Evolutionary conservation across 495 filamentous ascomycete species (phyloP).

Genomic region (Pyronema omphalodes): DNA sequence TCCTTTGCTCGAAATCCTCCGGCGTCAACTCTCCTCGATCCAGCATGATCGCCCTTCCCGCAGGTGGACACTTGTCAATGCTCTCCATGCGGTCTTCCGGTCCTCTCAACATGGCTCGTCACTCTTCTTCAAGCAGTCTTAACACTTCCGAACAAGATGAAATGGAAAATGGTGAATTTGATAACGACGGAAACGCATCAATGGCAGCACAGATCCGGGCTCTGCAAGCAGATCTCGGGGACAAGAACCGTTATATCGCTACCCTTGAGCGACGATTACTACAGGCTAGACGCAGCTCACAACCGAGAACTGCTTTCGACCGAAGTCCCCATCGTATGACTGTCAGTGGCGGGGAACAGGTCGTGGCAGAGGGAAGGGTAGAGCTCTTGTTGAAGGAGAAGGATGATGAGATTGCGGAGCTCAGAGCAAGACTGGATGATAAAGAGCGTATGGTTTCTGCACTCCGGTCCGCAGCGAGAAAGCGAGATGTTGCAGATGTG

Average conservation of each 20-base stretch:
- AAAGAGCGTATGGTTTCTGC: constrained; percentile 88
- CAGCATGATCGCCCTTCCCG: constrained; percentile 1
- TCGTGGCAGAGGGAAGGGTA: constrained; percentile 49
- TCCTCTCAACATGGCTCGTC: constrained; percentile 45
- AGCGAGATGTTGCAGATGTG: constrained; percentile 39
- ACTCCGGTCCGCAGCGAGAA: constrained; percentile 67
- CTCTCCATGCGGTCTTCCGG: constrained; percentile 52
- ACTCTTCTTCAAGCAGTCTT: constrained; percentile 53
- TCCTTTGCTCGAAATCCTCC: constrained; percentile 83
- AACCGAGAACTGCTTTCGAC: constrained; percentile 61
- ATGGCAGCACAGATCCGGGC: constrained; percentile 65
- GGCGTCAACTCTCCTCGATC: constrained; percentile 60
- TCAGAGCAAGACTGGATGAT: constrained; percentile 78
- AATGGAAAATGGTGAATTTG: constrained; percentile 58
- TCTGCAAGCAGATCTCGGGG: constrained; percentile 76
- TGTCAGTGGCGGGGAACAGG: constrained; percentile 30
- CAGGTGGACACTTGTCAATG: constrained; percentile 28
- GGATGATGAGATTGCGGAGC: constrained; percentile 81
- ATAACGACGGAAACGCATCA: constrained; percentile 71
- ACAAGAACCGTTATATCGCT: constrained; percentile 91
- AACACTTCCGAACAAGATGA: constrained; percentile 32
- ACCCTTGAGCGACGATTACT: constrained; percentile 82
- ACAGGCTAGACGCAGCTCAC: constrained; percentile 79
- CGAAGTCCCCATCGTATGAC: constrained; percentile 13
- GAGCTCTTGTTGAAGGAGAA: constrained; percentile 61